Evolutionary conservation across 2,329 filamentous ascomycete species (phyloP), one percentile per base, ranked within the genome.

Genomic region (Aspergillus sp.): DNA sequence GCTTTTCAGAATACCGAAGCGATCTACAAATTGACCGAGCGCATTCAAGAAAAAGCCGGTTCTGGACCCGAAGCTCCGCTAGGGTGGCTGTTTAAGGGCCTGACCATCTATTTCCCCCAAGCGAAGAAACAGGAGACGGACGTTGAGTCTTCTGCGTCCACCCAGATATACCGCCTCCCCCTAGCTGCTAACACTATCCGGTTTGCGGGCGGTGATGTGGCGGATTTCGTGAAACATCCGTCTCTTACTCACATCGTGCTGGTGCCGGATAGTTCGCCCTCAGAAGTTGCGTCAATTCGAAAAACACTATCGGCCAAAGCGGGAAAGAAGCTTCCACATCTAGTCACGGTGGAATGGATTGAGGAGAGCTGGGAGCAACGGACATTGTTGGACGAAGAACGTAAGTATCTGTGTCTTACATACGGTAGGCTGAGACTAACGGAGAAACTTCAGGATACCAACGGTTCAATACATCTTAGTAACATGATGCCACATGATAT

Each of bases 301-400:
- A 57, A 61, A 20, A 56, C 55, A 1, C 46, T 74, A 31, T 58
- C 68, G 19, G 56, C 61, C 7, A 47, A 53, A 9, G 53, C 62
- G 19, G 69, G 79, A 48, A 69, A 66, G 5, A 73, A 65, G 44
- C 71, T 91, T 32, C 89, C 92, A 0, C 78, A 89, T 58, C 72
- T 93, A 5, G 88, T 97, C 2, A 81, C 75, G 0, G 69, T 79
- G 9, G 76, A 77, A 13, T 99, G 94, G 94, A 73, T 97, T 0
- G 80, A 86, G 47, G 85, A 88, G 48, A 89, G 89, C 63, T 96
- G 92, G 91, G 78, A 77, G 53, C 89, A 93, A 68, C 80, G 78
- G 58, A 96, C 91, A 1, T 65, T 88, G 55, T 69, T 97, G 44
- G 90, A 96, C 59, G 93, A 97, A 73, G 89, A 93, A 63, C 72